Percentiles rank a stretch among this genome's conserved stretches.
Evolutionary conservation across 805 yeast genomes (phyloP).

Genomic region (Cyberlindnera lachancei): DNA sequence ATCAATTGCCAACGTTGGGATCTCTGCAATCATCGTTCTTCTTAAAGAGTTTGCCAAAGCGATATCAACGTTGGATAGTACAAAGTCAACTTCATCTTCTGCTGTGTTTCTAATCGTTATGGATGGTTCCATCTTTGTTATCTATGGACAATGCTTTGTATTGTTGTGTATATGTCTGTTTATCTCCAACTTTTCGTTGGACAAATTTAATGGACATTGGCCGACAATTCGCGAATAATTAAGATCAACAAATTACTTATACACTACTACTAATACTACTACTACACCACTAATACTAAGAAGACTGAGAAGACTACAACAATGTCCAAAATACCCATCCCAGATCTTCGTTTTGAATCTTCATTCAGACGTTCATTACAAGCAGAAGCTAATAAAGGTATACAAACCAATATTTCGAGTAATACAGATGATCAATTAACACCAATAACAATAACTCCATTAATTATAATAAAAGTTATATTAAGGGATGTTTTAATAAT

Average conservation of each 20-base stretch:
- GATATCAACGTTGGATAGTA: slow-evolving; percentile 78
- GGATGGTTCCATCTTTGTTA: slow-evolving; percentile 38
- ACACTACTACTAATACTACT: too few relatives aligned
- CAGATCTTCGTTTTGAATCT: slow-evolving; percentile 64
- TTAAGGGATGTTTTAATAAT: slow-evolving; percentile 43
- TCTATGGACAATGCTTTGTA: too few relatives aligned
- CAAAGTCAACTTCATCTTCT: slow-evolving; percentile 83
- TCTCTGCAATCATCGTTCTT: slow-evolving; percentile 89
- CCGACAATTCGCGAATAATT: background rate
- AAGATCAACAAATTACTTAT: background rate
- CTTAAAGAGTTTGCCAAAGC: slow-evolving; percentile 89
- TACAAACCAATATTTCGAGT: background rate
- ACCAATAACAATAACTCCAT: slow-evolving; percentile 28
- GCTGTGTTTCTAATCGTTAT: slow-evolving; percentile 85
- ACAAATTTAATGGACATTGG: too few relatives aligned
- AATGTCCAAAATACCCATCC: slow-evolving; percentile 26
- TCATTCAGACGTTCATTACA: slow-evolving; percentile 39
- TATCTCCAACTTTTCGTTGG: background rate
- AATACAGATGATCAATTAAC: background rate
- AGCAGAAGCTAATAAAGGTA: slow-evolving; percentile 3
- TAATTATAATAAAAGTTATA: slow-evolving; percentile 38
- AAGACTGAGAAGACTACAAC: background rate
- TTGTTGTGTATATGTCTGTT: background rate
- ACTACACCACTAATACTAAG: too few relatives aligned
- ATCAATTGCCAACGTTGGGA: slow-evolving; percentile 95